These are phyloP conservation scores for Exophiala bonariae DNA, from an alignment of 2,329 filamentous ascomycete genomes.

Conservation along the genomic window DNA sequence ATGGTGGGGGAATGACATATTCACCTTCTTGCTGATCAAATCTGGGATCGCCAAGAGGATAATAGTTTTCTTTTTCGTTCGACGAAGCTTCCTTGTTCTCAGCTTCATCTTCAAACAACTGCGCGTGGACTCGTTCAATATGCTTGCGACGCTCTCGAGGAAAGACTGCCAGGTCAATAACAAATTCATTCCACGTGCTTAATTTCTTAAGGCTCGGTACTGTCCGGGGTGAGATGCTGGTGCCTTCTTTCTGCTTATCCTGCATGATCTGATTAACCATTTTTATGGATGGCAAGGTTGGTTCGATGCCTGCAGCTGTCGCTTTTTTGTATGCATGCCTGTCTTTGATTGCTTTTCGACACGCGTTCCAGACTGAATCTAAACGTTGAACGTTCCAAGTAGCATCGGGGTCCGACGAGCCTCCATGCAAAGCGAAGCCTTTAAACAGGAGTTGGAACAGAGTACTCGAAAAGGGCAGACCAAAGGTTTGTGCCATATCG, in stretches of 20 bases:
- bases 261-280: constrained; percentile 12
- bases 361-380: constrained; percentile 65
- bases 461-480: constrained; percentile 69
- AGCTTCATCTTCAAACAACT: constrained; percentile 26
- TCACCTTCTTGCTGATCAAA: constrained; percentile 28
- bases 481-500: constrained; percentile 72
- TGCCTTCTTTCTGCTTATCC: constrained; percentile 4
- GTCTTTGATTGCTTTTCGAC: constrained; percentile 48
- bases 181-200: constrained; percentile 27
- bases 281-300: constrained; percentile 15
- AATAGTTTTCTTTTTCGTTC: constrained; percentile 20
- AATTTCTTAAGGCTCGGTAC: constrained; percentile 17
- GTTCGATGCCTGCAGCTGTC: neutral
- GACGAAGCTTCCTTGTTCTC: constrained; percentile 9
- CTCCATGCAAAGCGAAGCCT: constrained; percentile 75
- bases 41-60: constrained; percentile 23
- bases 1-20: constrained; percentile 26
- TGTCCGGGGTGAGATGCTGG: neutral
- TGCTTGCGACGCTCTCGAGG: constrained; percentile 27
- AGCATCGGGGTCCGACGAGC: constrained; percentile 52
- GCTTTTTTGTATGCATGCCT: constrained; percentile 7
- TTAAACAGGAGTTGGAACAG: constrained; percentile 81
- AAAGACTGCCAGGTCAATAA: constrained; percentile 27
- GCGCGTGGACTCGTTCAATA: constrained; percentile 25
- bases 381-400: constrained; percentile 74